A percentile compares a stretch with the other conserved stretches of the same genome.
Evolutionary conservation across 192 early-diverging fungal species (phyloP).

Genomic region (Pilaira anomala): DNA sequence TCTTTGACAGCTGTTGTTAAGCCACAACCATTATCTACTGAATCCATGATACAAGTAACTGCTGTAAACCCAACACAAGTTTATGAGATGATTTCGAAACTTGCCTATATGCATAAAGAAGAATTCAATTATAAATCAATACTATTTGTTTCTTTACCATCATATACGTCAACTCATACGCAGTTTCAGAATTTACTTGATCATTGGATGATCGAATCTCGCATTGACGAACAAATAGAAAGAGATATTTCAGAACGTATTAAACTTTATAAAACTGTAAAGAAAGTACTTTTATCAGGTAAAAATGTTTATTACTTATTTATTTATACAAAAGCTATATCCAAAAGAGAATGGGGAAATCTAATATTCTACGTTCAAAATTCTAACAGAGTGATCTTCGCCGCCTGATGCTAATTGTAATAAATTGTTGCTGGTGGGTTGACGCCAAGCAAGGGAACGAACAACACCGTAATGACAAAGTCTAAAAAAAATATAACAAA

Average conservation of each 20-base stretch:
- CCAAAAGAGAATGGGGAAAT: neutral
- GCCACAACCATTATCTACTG: conserved; percentile 13
- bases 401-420: conserved; percentile 67
- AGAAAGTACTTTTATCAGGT: conserved; percentile 24
- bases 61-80: conserved; percentile 10
- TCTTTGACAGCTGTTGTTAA: neutral
- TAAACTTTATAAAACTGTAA: conserved; percentile 25
- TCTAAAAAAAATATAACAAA: conserved; percentile 19
- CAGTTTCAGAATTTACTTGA: conserved; percentile 7
- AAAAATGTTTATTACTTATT: conserved; percentile 2
- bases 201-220: conserved; percentile 19
- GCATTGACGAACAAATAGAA: conserved; percentile 15
- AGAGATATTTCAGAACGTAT: conserved; percentile 25
- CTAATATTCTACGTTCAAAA: conserved; percentile 49
- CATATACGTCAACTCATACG: neutral
- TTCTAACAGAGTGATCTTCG: conserved; percentile 71
- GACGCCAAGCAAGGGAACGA: conserved; percentile 66
- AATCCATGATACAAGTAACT: conserved; percentile 24
- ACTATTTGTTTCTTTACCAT: conserved; percentile 4
- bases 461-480: conserved; percentile 55
- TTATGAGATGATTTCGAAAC: conserved; percentile 9
- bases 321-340: neutral
- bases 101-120: conserved; percentile 3
- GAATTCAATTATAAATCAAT: conserved; percentile 17
- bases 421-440: conserved; percentile 16